phyloP scores from a whole-genome alignment of 2,329 filamentous ascomycete species.

The Ophiostoma sp. region DNA sequence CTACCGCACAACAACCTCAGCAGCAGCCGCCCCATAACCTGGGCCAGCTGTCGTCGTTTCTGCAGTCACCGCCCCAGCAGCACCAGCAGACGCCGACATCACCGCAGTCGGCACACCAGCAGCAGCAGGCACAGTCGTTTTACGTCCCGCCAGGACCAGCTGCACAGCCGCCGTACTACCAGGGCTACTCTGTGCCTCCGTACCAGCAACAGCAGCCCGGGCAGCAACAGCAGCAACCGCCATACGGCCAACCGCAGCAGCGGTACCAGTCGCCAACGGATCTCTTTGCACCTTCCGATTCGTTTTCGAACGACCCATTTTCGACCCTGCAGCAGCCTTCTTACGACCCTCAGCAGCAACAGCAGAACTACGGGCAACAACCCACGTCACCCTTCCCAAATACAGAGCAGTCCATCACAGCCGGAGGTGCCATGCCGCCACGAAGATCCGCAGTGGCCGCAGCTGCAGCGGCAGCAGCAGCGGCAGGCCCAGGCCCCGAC shows the following conservation, averaged over 20 bases:
- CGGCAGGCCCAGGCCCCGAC: not conserved
- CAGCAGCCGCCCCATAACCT: constrained; percentile 21
- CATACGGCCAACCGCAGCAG: constrained; percentile 29
- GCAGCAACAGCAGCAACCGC: constrained; percentile 19
- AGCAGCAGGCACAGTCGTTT: constrained; percentile 3
- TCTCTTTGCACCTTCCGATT: constrained; percentile 17
- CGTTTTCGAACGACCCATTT: constrained; percentile 26
- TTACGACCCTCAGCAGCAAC: not conserved
- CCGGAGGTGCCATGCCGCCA: constrained; percentile 27
- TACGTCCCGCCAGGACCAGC: constrained; percentile 10
- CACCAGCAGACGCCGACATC: constrained; percentile 22
- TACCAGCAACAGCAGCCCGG: constrained; percentile 25
- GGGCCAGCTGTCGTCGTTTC: constrained; percentile 16
- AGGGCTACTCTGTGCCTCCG: constrained; percentile 23
- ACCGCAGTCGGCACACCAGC: constrained; percentile 18
- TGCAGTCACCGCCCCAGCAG: constrained; percentile 31
- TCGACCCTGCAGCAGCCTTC: constrained; percentile 18
- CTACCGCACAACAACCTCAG: constrained; percentile 18
- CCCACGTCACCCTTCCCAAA: not conserved
- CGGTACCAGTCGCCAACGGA: constrained; percentile 35
- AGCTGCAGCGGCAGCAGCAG: not conserved
- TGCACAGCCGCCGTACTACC: constrained; percentile 18
- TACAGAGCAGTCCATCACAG: not conserved
- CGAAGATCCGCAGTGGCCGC: constrained; percentile 22
- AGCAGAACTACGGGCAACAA: not conserved